phyloP scores from a whole-genome alignment of 768 basidiomycete species.

The Hericium coralloides region DNA sequence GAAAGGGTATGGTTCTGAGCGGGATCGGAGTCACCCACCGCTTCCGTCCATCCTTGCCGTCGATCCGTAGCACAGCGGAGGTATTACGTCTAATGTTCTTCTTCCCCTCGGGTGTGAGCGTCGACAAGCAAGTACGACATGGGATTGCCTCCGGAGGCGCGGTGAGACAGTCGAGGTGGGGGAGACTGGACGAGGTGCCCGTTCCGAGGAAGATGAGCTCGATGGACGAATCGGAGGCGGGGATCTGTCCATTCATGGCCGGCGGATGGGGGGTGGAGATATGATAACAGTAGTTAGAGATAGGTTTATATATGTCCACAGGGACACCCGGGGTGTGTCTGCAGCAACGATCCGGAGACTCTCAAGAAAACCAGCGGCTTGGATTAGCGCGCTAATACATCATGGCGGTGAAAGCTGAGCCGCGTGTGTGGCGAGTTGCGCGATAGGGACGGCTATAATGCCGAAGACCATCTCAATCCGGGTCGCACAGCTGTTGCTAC shows the following conservation, averaged over 20 bases:
- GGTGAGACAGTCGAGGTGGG: constrained; percentile 68
- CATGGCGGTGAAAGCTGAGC: background rate
- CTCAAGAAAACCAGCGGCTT: background rate
- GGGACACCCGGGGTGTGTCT: no score
- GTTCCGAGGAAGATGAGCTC: constrained; percentile 82
- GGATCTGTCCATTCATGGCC: background rate
- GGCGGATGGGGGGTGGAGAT: background rate
- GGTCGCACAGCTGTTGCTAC: background rate
- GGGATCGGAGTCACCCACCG: constrained; percentile 36
- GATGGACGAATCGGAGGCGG: constrained; percentile 16
- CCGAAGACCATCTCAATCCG: background rate
- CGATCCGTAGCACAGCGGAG: constrained; percentile 51
- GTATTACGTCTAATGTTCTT: constrained; percentile 85
- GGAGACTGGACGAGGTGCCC: constrained; percentile 69
- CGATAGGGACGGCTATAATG: background rate
- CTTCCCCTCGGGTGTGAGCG: constrained; percentile 60
- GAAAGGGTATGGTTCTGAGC: background rate
- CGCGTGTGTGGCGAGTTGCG: background rate
- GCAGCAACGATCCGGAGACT: background rate
- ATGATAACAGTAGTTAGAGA: no score
- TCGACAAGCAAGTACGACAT: constrained; percentile 62
- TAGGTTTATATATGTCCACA: no score
- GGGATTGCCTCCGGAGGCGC: constrained; percentile 39
- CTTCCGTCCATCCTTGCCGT: constrained; percentile 27
- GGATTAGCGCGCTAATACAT: background rate